A percentile compares a stretch with the other conserved stretches of the same genome.
Evolutionary conservation across 495 filamentous ascomycete genomes (phyloP).

Genomic region (Xylaria cubensis): DNA sequence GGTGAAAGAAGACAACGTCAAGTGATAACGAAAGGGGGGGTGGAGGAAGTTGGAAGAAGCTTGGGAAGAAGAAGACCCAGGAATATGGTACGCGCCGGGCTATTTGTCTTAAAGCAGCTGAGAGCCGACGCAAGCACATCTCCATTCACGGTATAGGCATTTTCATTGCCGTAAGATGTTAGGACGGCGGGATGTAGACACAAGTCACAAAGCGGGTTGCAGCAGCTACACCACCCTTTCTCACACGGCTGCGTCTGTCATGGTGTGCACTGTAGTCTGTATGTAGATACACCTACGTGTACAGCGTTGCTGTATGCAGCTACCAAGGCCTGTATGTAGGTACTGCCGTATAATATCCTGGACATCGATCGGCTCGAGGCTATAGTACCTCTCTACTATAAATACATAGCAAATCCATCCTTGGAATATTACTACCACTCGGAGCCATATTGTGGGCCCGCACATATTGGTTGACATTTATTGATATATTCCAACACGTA

Average conservation of each 20-base stretch:
- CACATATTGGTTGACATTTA: conserved; percentile 12
- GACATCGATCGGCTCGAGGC: background rate
- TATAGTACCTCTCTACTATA: conserved; percentile 4
- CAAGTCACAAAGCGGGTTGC: conserved; percentile 27
- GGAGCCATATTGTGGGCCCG: background rate
- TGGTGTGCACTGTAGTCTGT: conserved; percentile 20
- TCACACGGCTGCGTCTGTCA: conserved; percentile 15
- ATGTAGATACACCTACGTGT: conserved; percentile 29
- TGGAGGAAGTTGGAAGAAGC: conserved; percentile 28
- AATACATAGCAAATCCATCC: conserved; percentile 7
- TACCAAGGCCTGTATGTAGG: conserved; percentile 5
- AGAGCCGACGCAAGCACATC: conserved; percentile 30
- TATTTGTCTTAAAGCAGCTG: conserved; percentile 35
- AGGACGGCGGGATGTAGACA: conserved; percentile 3
- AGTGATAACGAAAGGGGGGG: background rate
- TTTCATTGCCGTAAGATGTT: conserved; percentile 14
- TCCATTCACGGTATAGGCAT: conserved; percentile 19
- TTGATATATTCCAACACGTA: conserved; percentile 12
- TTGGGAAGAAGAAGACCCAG: conserved; percentile 41
- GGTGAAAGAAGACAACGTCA: background rate
- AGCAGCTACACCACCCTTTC: conserved; percentile 19
- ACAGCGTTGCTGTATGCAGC: conserved; percentile 18
- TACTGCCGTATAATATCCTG: conserved; percentile 17
- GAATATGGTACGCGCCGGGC: conserved; percentile 39
- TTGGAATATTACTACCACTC: conserved; percentile 10